phyloP scores from a whole-genome alignment of 2,329 filamentous ascomycete genomes.

The Nemania abortiva region DNA sequence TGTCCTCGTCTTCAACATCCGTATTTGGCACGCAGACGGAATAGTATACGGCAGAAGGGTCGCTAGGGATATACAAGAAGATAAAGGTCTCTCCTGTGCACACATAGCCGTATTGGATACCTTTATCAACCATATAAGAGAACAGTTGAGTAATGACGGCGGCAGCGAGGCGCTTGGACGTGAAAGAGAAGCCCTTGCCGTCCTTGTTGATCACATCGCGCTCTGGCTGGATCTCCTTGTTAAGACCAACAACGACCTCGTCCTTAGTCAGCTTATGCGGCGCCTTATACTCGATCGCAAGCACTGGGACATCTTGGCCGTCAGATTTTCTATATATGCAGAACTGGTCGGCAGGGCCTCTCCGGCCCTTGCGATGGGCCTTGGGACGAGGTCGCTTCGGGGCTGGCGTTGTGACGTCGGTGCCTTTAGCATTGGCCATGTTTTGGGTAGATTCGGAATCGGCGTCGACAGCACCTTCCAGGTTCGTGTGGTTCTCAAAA shows the following conservation, averaged over 20 bases:
- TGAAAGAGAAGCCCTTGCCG: slow-evolving; percentile 49
- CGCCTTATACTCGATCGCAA: slow-evolving; percentile 53
- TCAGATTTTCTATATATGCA: slow-evolving; percentile 46
- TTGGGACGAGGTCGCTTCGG: slow-evolving; percentile 32
- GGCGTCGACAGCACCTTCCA: slow-evolving; percentile 44
- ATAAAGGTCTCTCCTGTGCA: slow-evolving; percentile 20
- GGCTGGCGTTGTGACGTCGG: slow-evolving; percentile 23
- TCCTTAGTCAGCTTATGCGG: slow-evolving; percentile 46
- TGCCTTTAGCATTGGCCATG: slow-evolving; percentile 39
- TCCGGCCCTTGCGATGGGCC: slow-evolving; percentile 33
- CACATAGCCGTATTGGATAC: slow-evolving; percentile 24
- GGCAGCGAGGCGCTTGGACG: slow-evolving; percentile 49
- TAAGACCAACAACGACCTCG: slow-evolving; percentile 52
- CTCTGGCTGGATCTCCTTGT: slow-evolving; percentile 52
- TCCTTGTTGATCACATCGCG: slow-evolving; percentile 52
- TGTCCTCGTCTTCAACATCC: slow-evolving; percentile 52
- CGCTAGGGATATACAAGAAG: slow-evolving; percentile 9
- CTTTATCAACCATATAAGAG: slow-evolving; percentile 43
- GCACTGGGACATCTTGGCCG: slow-evolving; percentile 32
- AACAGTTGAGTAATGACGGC: slow-evolving; percentile 57
- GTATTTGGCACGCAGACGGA: slow-evolving; percentile 45
- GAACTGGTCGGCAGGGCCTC: slow-evolving; percentile 52
- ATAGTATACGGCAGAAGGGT: slow-evolving; percentile 52
- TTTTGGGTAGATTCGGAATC: slow-evolving; percentile 45
- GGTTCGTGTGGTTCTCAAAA: slow-evolving; percentile 55